phyloP scores from a whole-genome alignment of 164 flowering plant species.

The Aristolochia californica region DNA sequence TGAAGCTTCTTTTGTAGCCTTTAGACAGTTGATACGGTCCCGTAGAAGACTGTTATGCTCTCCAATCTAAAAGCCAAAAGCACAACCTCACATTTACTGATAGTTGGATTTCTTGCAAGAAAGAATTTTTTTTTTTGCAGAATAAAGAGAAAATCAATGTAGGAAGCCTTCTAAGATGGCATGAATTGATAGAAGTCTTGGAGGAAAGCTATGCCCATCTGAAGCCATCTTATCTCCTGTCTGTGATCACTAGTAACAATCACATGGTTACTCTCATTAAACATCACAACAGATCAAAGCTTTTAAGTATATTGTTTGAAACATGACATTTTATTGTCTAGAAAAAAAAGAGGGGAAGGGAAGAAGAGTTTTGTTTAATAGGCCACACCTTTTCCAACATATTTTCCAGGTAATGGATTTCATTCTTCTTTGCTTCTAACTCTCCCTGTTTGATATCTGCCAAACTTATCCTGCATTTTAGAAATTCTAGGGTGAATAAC shows the following conservation, averaged over 20 bases:
- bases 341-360: neutral
- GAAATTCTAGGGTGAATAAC: neutral
- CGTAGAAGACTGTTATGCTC: slow-evolving; percentile 23
- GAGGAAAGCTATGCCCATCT: neutral
- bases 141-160: neutral
- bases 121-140: too few species aligned
- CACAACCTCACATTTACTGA: too few species aligned
- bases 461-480: slow-evolving; percentile 40
- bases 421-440: slow-evolving; percentile 35
- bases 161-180: neutral
- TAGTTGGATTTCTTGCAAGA: neutral
- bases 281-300: too few species aligned
- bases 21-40: slow-evolving; percentile 33
- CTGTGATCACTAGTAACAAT: too few species aligned
- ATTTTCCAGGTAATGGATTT: slow-evolving; percentile 29
- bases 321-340: neutral
- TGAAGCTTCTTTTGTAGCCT: slow-evolving; percentile 20
- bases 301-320: neutral
- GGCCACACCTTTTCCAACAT: slow-evolving; percentile 33
- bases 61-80: slow-evolving; percentile 27
- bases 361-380: neutral
- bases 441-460: slow-evolving; percentile 25
- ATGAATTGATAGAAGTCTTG: neutral
- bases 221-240: neutral
- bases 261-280: neutral